Base-by-base conservation (phyloP, 2,329 filamentous ascomycete genomes). In the Proliferodiscus dingleyae region DNA sequence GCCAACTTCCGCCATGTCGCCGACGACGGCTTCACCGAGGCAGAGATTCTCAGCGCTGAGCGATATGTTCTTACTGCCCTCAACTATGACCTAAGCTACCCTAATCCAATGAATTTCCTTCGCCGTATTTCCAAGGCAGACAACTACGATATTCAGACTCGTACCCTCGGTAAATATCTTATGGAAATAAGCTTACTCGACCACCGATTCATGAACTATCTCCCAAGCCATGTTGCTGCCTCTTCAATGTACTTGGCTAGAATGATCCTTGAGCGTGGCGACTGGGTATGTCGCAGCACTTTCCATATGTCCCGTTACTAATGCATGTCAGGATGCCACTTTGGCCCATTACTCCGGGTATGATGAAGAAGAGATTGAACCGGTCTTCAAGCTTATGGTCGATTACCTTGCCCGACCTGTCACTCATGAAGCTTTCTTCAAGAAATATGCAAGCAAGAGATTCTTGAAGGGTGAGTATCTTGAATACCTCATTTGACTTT, bases 21-120 rank as follows among this genome's bases (percentile, higher is more conserved):
- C 62, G 93, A 98, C 62, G 89, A 97, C 67, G 93, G 91, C 46
- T 98, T 97, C 69, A 87, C 83, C 4, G 91, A 96, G 66, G 82
- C 87, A 37, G 93, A 98, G 71, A 97, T 98, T 57, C 77, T 98
- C 30, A 91, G 88, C 63, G 93, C 93, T n/a, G 93, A 98, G 70
- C 87, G 93, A 56, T 95, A 94, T 66, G 84, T 98, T 55, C 83
- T 98, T 42, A 80, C 81, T 55, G 89, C 89, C 5, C 79, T 98
- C 51, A 85, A 96, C 71, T 98, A 96, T 67, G 91, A 98, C 65
- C 81, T 98, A 54, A 96, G 90, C 73, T 98, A 96, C 64, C 93
- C 93, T 46, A 98, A 98, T 70, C 93, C 93, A 18, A 98, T 98
- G 93, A 98, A 98, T 78, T 98, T 98, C 73, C 81, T 98, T 50